These are phyloP conservation scores for Selaginella moellendorffii DNA, from an alignment of 75 land plant species.

Conservation along the genomic window DNA sequence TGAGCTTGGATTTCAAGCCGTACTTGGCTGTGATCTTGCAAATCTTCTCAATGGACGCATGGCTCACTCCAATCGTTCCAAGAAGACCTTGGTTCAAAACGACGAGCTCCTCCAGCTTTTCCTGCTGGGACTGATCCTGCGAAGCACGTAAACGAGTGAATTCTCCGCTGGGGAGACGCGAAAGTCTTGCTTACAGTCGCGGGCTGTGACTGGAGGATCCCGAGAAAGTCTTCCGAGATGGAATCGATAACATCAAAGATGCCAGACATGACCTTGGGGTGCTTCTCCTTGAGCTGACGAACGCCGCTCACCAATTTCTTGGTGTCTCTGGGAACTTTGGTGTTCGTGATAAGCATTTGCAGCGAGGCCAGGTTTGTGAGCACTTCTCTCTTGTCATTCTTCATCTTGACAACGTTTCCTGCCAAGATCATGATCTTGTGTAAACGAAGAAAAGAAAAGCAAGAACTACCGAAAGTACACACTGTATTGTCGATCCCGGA, in stretches of 20 bases:
- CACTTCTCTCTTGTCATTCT: constrained; percentile 43
- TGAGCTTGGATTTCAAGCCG: constrained; percentile 64
- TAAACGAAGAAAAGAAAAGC: background rate
- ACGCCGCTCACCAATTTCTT: constrained; percentile 83
- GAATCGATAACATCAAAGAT: constrained; percentile 70
- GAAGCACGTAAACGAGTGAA: background rate
- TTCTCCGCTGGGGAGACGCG: too few species aligned
- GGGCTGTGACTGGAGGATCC: constrained; percentile 37
- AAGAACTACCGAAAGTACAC: constrained; percentile 60
- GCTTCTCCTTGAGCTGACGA: constrained; percentile 56
- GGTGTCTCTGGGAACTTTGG: constrained; percentile 81
- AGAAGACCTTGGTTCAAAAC: constrained; percentile 93
- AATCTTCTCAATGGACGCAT: constrained; percentile 65
- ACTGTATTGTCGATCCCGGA: constrained; percentile 97
- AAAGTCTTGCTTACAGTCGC: background rate
- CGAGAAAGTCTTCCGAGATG: constrained; percentile 55
- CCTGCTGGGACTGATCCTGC: constrained; percentile 29
- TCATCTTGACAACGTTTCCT: constrained; percentile 79
- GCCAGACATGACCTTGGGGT: constrained; percentile 63
- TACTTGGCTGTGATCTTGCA: constrained; percentile 59
- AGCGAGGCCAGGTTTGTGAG: constrained; percentile 46
- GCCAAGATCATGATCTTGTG: constrained; percentile 8
- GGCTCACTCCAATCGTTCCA: constrained; percentile 83
- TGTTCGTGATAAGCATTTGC: constrained; percentile 77
- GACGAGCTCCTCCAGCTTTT: constrained; percentile 59